Conservation (phyloP, 257 asterid genomes). For the Thymus mandschuricus region DNA sequence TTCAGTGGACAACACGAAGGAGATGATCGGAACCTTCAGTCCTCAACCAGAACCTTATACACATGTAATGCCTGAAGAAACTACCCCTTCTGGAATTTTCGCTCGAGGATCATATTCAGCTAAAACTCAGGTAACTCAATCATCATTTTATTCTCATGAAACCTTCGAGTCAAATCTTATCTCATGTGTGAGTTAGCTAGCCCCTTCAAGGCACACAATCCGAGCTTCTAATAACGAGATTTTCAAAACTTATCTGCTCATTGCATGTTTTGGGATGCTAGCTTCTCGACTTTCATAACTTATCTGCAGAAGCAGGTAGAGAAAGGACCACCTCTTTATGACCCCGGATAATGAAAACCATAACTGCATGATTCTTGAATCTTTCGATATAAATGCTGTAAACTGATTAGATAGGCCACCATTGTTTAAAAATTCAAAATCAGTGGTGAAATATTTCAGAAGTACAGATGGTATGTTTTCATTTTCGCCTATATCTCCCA, state of each 20-base stretch:
- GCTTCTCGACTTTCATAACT: conserved; percentile 1
- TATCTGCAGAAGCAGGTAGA: conserved; percentile 17
- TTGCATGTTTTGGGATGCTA: background rate
- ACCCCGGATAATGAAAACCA: conserved; percentile 18
- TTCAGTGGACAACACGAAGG: conserved; percentile 87
- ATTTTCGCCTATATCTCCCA: background rate
- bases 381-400: background rate
- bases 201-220: background rate
- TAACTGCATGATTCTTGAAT: background rate
- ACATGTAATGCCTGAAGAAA: conserved; percentile 92
- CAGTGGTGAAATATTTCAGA: too few species aligned
- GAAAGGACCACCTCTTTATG: conserved; percentile 32
- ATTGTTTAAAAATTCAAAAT: background rate
- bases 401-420: background rate
- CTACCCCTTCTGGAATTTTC: conserved; percentile 90
- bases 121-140: conserved; percentile 67
- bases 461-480: background rate
- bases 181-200: background rate
- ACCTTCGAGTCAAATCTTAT: background rate
- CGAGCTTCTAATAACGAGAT: conserved; percentile 16
- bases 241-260: conserved; percentile 9
- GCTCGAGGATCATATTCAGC: conserved; percentile 96
- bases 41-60: conserved; percentile 88
- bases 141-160: background rate
- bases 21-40: conserved; percentile 98